These are phyloP conservation scores for Lonicera japonica DNA, from an alignment of 129 eudicot species.

Conservation along the genomic window DNA sequence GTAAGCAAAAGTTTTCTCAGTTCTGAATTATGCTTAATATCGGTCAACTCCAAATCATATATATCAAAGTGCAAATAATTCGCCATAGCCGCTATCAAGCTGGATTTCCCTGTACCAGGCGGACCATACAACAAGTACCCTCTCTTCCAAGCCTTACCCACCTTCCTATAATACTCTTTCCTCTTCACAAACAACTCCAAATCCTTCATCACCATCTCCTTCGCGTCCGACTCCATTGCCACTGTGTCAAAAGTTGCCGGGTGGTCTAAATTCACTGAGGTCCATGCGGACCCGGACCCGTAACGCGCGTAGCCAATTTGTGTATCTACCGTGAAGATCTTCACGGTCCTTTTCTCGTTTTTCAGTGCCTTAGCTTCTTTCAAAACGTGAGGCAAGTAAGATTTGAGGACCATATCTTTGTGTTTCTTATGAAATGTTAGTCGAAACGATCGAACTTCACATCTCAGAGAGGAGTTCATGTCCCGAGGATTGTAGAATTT, in stretches of 20 bases:
- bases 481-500: conserved; percentile 1
- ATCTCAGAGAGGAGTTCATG: conserved; percentile 13
- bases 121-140: conserved; percentile 68
- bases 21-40: conserved; percentile 36
- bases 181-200: conserved; percentile 53
- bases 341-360: conserved; percentile 37
- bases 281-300: conserved; percentile 11
- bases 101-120: conserved; percentile 66
- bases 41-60: conserved; percentile 52
- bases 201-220: conserved; percentile 47
- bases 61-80: conserved; percentile 57
- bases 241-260: conserved; percentile 66
- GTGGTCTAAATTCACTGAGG: conserved; percentile 51
- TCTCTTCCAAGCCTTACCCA: conserved; percentile 78
- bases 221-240: conserved; percentile 52
- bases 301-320: conserved; percentile 14
- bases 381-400: conserved; percentile 38
- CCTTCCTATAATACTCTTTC: conserved; percentile 43
- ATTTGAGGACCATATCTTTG: conserved; percentile 29
- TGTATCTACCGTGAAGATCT: conserved; percentile 38
- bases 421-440: conserved; percentile 42
- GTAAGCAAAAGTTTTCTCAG: conserved; percentile 43
- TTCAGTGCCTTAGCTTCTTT: conserved; percentile 26
- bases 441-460: conserved; percentile 39
- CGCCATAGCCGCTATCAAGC: conserved; percentile 70